A percentile compares a stretch with the other conserved stretches of the same genome.
phyloP scores from a whole-genome alignment of 2,329 filamentous ascomycete genomes.

The Raffaelea ambrosiae region DNA sequence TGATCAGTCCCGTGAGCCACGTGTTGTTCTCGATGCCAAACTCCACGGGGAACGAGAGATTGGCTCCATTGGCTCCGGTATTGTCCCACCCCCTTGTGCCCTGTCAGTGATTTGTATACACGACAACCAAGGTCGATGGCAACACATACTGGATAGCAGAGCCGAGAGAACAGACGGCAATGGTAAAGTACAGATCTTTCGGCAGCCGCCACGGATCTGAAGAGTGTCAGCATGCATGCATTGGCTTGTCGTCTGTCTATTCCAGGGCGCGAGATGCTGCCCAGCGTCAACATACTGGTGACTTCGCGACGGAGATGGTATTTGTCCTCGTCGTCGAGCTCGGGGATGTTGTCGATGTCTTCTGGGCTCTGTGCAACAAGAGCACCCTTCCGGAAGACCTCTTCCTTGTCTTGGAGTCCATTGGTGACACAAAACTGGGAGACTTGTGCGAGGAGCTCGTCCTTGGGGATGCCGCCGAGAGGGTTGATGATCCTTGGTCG shows the following conservation, averaged over 20 bases:
- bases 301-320: constrained; percentile 45
- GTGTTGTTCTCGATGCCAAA: constrained; percentile 30
- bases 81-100: constrained; percentile 9
- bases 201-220: constrained; percentile 19
- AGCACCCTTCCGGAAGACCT: constrained; percentile 51
- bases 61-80: constrained; percentile 39
- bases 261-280: too few relatives aligned
- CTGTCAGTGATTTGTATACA: neutral
- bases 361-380: constrained; percentile 65
- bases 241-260: too few relatives aligned
- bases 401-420: constrained; percentile 25
- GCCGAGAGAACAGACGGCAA: constrained; percentile 34
- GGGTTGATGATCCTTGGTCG: constrained; percentile 6
- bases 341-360: constrained; percentile 48
- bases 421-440: constrained; percentile 2
- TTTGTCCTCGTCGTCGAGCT: constrained; percentile 26
- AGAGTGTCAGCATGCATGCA: constrained; percentile 20
- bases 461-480: constrained; percentile 4
- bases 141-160: constrained; percentile 8
- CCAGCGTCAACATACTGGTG: too few relatives aligned
- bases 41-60: constrained; percentile 33
- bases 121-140: neutral
- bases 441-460: neutral
- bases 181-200: constrained; percentile 6
- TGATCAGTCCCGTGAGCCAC: constrained; percentile 1